Base-by-base conservation (phyloP, 2,329 filamentous ascomycete genomes). In the Fusarium odoratissimum region DNA sequence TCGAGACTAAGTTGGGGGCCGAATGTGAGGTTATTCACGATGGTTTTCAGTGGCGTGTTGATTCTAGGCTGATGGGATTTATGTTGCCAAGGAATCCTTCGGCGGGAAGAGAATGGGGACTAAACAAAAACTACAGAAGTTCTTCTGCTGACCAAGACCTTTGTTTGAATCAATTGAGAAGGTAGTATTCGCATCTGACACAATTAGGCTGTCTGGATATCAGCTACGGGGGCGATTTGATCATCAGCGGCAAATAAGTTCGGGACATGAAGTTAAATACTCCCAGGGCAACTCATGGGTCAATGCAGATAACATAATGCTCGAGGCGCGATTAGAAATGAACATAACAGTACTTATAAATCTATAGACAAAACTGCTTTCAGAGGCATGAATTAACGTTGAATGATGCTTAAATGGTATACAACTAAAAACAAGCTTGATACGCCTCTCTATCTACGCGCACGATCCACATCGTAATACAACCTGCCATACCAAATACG, bases 11-110 rank as follows among this genome's bases (percentile, higher is more conserved):
- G 5, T 38, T 59, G 42, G 44, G 33, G 7, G 44, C 48, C 14
- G 30, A 45, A 38, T 9, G 12, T 56, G 37, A 30, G 44, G 33
- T 40, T 59, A 40, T 40, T 13, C 23, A 13, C 3, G 6, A 19
- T 25, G 14, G n/a, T 8, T 40, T 0, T 28, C 13, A 1, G 49
- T 54, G 23, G 33, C 0, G 10, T 23, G 33, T 28, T 52, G 33
- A 19, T 35, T 25, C 48, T 21, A 51, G 40, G 5, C 33, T 44
- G 33, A 41, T 46, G 35, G 44, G 35, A 61, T 25, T 51, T 31
- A 16, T 59, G 44, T 40, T 52, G 56, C 44, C 25, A 59, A 59
- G 56, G n/a, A 59, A 59, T 59, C 44, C 56, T 59, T 59, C 56
- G 7, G 28, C 4, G 19, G 30, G n/a, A 57, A 7, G 33, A 31